Percentiles rank a stretch among this genome's conserved stretches.
phyloP scores from a whole-genome alignment of 257 asterid genomes.

The Primulina eburnea region DNA sequence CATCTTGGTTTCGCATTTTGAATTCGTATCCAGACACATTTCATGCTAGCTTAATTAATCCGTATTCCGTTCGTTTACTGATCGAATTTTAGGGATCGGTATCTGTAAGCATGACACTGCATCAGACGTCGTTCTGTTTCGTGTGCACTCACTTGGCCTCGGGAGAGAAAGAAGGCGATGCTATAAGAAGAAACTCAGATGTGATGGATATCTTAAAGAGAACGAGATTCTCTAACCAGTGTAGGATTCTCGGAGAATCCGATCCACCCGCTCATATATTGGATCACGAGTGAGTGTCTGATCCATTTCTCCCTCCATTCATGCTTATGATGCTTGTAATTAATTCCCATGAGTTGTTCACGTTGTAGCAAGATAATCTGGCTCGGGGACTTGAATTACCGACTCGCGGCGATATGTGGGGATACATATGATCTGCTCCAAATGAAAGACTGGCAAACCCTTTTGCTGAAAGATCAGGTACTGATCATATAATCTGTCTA shows the following conservation, averaged over 20 bases:
- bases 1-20: background rate
- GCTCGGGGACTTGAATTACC: constrained; percentile 94
- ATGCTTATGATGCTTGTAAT: too few species aligned
- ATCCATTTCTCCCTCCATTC: background rate
- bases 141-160: constrained; percentile 90
- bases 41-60: too few species aligned
- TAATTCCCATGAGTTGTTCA: background rate
- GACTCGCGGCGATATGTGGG: constrained; percentile 46
- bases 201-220: constrained; percentile 67
- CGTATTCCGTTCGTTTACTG: too few species aligned
- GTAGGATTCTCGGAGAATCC: too few species aligned
- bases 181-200: constrained; percentile 55
- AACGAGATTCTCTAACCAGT: constrained; percentile 49
- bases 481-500: background rate
- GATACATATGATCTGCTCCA: constrained; percentile 49
- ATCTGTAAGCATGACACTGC: constrained; percentile 70
- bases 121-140: constrained; percentile 53
- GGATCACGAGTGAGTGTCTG: constrained; percentile 61
- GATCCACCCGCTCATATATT: constrained; percentile 43
- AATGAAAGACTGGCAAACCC: constrained; percentile 66
- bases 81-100: constrained; percentile 52
- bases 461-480: constrained; percentile 79
- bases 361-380: constrained; percentile 65
- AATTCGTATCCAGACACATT: too few species aligned
- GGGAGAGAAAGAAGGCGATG: constrained; percentile 71